phyloP scores from a whole-genome alignment of 352 stramenopile species.

The Phytophthora macrochlamydospora region DNA sequence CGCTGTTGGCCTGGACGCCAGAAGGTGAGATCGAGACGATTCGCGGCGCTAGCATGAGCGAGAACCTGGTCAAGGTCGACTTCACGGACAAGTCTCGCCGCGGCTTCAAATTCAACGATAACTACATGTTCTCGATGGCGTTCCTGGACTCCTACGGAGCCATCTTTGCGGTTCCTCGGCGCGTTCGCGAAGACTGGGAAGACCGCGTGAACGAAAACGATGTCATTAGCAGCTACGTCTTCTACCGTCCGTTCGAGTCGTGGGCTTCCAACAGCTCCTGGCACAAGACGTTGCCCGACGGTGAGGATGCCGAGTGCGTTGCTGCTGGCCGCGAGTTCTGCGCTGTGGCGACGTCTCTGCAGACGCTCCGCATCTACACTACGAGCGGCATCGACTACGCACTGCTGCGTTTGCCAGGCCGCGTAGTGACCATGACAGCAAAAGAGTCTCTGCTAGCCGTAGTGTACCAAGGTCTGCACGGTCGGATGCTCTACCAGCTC shows the following conservation, averaged over 20 bases:
- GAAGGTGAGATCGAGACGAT: conserved; percentile 84
- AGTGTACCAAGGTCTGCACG: conserved; percentile 60
- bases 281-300: conserved; percentile 68
- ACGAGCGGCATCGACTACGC: conserved; percentile 70
- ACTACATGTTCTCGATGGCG: conserved; percentile 84
- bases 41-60: conserved; percentile 61
- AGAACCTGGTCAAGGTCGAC: conserved; percentile 82
- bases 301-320: conserved; percentile 79
- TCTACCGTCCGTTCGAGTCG: conserved; percentile 86
- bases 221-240: conserved; percentile 73
- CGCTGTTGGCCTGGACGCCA: conserved; percentile 73
- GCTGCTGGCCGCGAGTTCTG: conserved; percentile 68
- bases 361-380: conserved; percentile 78
- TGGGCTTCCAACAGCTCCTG: conserved; percentile 84
- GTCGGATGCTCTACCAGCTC: conserved; percentile 60
- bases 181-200: conserved; percentile 68
- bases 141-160: conserved; percentile 75
- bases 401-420: conserved; percentile 60
- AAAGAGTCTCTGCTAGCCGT: conserved; percentile 64
- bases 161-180: conserved; percentile 71
- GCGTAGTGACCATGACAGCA: conserved; percentile 76
- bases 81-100: conserved; percentile 83
- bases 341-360: conserved; percentile 72
- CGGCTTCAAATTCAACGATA: conserved; percentile 88
- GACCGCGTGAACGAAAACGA: conserved; percentile 46